Percentiles rank a stretch among this genome's conserved stretches.
These are phyloP conservation scores for Auriscalpium microsporum DNA, from an alignment of 768 basidiomycete genomes.

Conservation along the genomic window DNA sequence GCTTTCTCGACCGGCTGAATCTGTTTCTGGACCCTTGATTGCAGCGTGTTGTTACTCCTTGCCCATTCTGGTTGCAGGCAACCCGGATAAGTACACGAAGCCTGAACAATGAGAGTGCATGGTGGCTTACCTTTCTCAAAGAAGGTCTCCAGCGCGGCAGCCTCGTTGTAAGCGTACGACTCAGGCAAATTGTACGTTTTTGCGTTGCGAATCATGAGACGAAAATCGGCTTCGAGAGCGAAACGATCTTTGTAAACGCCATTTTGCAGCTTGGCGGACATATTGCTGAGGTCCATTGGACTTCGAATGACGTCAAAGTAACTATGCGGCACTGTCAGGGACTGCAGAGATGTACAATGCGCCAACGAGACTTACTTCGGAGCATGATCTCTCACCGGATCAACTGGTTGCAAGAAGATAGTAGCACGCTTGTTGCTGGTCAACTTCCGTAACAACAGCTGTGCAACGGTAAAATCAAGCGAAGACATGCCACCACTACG, in stretches of 20 bases:
- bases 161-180: constrained; percentile 67
- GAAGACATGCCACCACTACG: constrained; percentile 70
- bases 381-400: constrained; percentile 87
- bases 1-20: constrained; percentile 3
- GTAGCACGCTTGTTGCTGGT: constrained; percentile 62
- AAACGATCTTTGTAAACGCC: constrained; percentile 82
- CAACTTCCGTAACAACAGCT: constrained; percentile 74
- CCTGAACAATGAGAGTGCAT: not conserved
- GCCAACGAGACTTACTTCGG: constrained; percentile 54
- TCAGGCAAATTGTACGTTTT: constrained; percentile 73
- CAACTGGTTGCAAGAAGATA: constrained; percentile 85
- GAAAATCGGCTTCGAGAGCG: constrained; percentile 80
- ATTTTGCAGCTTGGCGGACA: constrained; percentile 76
- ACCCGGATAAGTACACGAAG: not conserved
- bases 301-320: constrained; percentile 87
- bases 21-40: constrained; percentile 41
- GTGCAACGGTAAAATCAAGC: constrained; percentile 67
- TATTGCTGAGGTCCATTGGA: constrained; percentile 92
- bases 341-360: constrained; percentile 2
- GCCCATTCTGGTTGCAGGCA: constrained; percentile 59
- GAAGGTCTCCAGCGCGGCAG: constrained; percentile 63
- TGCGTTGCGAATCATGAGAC: constrained; percentile 81
- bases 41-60: constrained; percentile 76
- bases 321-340: constrained; percentile 30
- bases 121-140: constrained; percentile 75